Evolutionary conservation across 805 yeast species (phyloP), one percentile per base, ranked within the genome.

Genomic region (Ogataea wickerhamii): DNA sequence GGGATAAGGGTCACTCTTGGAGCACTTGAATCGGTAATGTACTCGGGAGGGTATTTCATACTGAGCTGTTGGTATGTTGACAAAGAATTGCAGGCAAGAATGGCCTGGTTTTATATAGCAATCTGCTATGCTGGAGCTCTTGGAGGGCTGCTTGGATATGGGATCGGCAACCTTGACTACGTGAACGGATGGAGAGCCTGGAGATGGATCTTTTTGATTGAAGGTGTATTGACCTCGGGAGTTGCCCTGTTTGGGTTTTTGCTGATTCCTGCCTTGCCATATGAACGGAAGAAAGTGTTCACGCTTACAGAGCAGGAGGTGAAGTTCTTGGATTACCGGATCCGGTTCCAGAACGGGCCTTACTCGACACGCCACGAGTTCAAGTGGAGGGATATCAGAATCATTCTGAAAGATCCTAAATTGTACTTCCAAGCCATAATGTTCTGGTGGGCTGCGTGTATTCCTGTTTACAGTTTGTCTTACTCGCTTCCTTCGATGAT

Each of bases 151-250:
- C 30, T 63, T n/a, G 67, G 71, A 2, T 63, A 54, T 44, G 66
- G 55, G 12, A 51, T 64, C 18, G 49, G 53, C 11, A 48, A 49
- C 18, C 51, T 61, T 51, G 47, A 48, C 36, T 66, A 67, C 29
- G 39, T 44, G n/a, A 34, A 32, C 6, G 73, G 73, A 2, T 49
- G 63, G 14, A 64, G 55, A n/a, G 72, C 74, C 14, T 71, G 76
- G 75, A 57, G 73, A 34, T 74, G 74, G 70, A 58, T 74, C 27
- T 74, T 64, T 52, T 60, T 74, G 32, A 61, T 74, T 27, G 80
- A 74, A 45, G 75, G 73, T 3, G 38, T 58, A 5, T 44, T 67
- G 18, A 65, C 73, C n/a, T 38, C 66, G 32, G 58, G 55, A 5
- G 53, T 59, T 36, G 61, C 61, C 5, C 44, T 58, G 17, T 26